Evolutionary conservation across 495 filamentous ascomycete genomes (phyloP), one percentile per base, ranked within the genome.

Genomic region (Podospora bellae-mahoneyi): DNA sequence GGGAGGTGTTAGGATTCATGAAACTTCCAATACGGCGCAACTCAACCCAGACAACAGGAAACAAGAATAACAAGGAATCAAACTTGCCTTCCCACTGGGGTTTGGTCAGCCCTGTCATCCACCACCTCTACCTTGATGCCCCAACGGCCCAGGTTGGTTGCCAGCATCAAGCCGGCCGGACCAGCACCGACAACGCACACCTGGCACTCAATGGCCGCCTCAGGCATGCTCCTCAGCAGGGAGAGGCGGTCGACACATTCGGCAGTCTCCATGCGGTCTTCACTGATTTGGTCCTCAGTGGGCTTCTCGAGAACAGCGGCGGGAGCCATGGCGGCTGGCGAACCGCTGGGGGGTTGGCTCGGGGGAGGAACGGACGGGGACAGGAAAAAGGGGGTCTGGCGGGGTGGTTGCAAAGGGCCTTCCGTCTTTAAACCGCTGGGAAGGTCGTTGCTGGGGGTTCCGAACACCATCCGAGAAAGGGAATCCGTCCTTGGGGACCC

Each of bases 131-230:
- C 82, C 58, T 83, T 83, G 72, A 89, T 84, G 44, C 89, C 90
- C 71, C 84, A 89, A 7, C 90, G 88, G 64, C 82, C 84, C 20
- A 92, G 81, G 68, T 91, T 88, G 55, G 85, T 87, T 81, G 88
- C 88, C 67, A 91, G 83, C 87, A 91, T 90, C 66, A 91, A 75
- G 23, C 90, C 90, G 9, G 88, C 85, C 1, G 90, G 90, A 6
- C 90, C 90, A 56, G 90, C 90, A 16, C 90, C 90, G 57, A 90
- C 87, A 28, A 92, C 83, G 54, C 88, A 86, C 9, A 92, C 89
- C 62, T 86, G 77, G 66, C 78, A 79, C 60, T 78, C 71, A 13
- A 75, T 60, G 32, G 78, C 72, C 23, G 69, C 55, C 70, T 80
- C 76, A 48, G 78, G 78, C 71, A 77, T 74, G 68, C 77, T 80